Evolutionary conservation across 1,284 basidiomycete genomes (phyloP), one percentile per base, ranked within the genome.

Genomic region (Pseudozyma pruni): DNA sequence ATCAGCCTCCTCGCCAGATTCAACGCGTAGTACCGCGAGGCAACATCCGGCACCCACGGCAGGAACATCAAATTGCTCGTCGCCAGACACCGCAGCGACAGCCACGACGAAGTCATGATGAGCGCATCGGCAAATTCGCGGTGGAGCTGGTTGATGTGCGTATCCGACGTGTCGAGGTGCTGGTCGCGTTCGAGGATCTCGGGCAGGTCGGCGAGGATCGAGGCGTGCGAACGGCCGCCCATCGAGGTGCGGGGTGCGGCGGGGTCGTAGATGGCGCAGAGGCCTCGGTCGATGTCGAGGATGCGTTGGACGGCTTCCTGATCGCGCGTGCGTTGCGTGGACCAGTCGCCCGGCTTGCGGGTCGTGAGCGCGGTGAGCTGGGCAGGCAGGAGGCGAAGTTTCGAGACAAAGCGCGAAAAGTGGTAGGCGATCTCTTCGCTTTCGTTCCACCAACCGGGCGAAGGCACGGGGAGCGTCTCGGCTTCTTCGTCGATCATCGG

Each of bases 401-500:
- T 50, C 3, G 37, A 42, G 0, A 52, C 62, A 22, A 38, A 59
- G 14, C 34, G 27, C n/a, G 51, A 55, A 17, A 66, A 54, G 2
- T 4, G 25, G 14, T 29, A 20, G 1, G 47, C 9, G 0, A 47
- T 9, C 25, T 59, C 43, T 32, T 66, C 62, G 25, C 10, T 23
- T 16, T 47, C 52, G 5, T 22, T 8, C 44, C 50, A 47, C 8
- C n/a, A 38, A 1, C 43, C 45, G 10, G 44, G 22, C 7, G 32
- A 46, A 0, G 62, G 62, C 4, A n/a, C 0, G 0, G 56, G 47
- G 7, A 66, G 38, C n/a, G 16, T 22, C 4, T 55, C 56, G 1
- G 56, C 62, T 10, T 66, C 64, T 1, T 68, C 55, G 10, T 68
- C 64, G 22, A 68, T 50, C 54, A 68, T 68, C n/a, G 64, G 64